Base-by-base conservation (phyloP, 257 asterid genomes). In the Marsdenia floribunda region DNA sequence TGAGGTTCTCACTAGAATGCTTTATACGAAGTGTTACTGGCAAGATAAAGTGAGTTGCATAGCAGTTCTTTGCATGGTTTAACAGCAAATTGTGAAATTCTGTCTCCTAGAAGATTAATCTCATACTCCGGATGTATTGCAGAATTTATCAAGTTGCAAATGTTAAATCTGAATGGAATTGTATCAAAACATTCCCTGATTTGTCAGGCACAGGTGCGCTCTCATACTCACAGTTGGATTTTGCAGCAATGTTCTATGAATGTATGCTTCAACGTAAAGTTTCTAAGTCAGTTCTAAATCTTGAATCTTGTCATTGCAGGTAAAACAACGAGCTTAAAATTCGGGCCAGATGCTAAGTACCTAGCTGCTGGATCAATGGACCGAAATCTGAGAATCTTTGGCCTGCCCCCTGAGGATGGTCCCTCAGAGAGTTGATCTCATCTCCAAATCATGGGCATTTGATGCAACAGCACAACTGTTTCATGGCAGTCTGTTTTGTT, bases 301-400 rank as follows among this genome's bases (percentile, higher is more conserved):
- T 44, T 44, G 49, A 44, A 44, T 44, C 49, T 64, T 29, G 21
- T 38, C 76, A 46, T 72, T 84, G 82, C 87, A 93, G 98, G 97
- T 80, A 93, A 90, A 89, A 77, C 83, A 67, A 93, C 90, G 0
- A 76, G 88, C 70, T 87, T 91, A 50, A 93, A 93, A 80, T 91
- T 93, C 78, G 98, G 98, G 10, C 83, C 93, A 0, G 98, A 93
- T 79, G 97, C 98, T 35, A 80, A 88, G 49, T 93, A 93, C 80
- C 67, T 93, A n/a, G 97, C 98, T 37, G 96, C 88, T 58, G 98
- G 98, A 70, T 90, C 98, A 3, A 91, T 91, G 98, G 98, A 93
- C 76, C 84, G 97, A 70, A 90, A 93, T 83, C 90, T 93, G 19
- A 85, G 98, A 88, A 87, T 89, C 84, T 93, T 93, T 68, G 97